These are phyloP conservation scores for Cardiospermum halicacabum DNA, from an alignment of 345 rosid genomes.

Conservation along the genomic window DNA sequence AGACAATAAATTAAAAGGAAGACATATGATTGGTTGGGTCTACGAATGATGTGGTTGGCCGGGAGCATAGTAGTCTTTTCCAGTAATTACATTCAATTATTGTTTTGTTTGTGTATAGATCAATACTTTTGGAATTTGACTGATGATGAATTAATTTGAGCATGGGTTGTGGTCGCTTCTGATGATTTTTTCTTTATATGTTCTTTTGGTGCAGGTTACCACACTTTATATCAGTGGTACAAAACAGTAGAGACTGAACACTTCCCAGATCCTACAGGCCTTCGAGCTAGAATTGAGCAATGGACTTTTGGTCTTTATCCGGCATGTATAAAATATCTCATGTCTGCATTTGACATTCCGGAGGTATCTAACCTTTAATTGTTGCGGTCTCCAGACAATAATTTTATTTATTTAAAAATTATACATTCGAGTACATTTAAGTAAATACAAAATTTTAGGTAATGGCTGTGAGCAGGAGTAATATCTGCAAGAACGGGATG, in stretches of 20 bases:
- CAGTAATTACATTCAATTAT: not conserved
- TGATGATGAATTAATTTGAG: not conserved
- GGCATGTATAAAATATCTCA: slow-evolving; percentile 95
- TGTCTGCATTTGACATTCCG: slow-evolving; percentile 98
- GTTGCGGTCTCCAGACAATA: not conserved
- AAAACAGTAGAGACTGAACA: slow-evolving; percentile 86
- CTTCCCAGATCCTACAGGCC: slow-evolving; percentile 99
- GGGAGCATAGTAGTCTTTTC: too few species aligned
- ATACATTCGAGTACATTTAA: slow-evolving; percentile 16
- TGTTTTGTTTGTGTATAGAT: not conserved
- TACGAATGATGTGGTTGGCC: too few species aligned
- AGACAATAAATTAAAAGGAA: too few species aligned
- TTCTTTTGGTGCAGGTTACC: slow-evolving; percentile 59
- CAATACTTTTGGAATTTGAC: not conserved
- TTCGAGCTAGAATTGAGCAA: slow-evolving; percentile 89
- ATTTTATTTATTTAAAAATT: not conserved
- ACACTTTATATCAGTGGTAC: slow-evolving; percentile 94
- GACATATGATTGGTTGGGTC: too few species aligned
- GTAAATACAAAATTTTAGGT: slow-evolving; percentile 46
- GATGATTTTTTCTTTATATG: not conserved
- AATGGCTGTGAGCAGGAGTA: slow-evolving; percentile 90
- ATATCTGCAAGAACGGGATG: slow-evolving; percentile 80
- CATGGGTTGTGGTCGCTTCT: slow-evolving; percentile 12
- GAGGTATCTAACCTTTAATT: slow-evolving; percentile 50
- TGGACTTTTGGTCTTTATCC: slow-evolving; percentile 99